These are phyloP conservation scores for Blastomyces gilchristii DNA, from an alignment of 2,329 filamentous ascomycete genomes.

Conservation along the genomic window DNA sequence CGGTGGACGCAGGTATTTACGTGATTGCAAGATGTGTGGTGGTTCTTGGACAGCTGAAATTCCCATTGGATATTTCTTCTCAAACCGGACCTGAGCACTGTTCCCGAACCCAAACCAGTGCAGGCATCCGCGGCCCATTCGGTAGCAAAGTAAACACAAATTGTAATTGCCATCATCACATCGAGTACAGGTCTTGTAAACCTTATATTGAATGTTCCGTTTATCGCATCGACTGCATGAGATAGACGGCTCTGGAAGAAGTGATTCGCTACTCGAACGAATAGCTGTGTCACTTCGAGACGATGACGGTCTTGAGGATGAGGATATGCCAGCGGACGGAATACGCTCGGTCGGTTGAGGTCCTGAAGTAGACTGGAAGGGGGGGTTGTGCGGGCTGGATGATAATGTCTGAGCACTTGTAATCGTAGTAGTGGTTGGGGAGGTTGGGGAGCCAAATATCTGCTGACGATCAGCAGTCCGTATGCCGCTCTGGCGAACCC, in stretches of 20 bases:
- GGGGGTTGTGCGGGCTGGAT: neutral
- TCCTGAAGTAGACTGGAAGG: neutral
- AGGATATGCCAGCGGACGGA: slow-evolving; percentile 11
- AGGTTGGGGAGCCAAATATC: slow-evolving; percentile 5
- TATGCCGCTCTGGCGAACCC: slow-evolving; percentile 1
- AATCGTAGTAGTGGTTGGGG: neutral
- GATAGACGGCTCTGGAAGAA: slow-evolving; percentile 61
- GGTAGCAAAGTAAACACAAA: slow-evolving; percentile 73
- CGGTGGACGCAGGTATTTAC: slow-evolving; percentile 26
- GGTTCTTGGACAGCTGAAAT: slow-evolving; percentile 32
- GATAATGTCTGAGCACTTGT: neutral
- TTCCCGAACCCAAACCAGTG: slow-evolving; percentile 85
- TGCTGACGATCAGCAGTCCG: neutral
- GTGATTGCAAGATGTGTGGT: slow-evolving; percentile 43
- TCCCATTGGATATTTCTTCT: slow-evolving; percentile 37
- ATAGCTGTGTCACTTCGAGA: slow-evolving; percentile 24
- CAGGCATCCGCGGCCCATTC: slow-evolving; percentile 62
- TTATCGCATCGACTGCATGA: slow-evolving; percentile 62
- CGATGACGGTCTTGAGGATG: slow-evolving; percentile 24
- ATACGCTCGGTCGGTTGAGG: slow-evolving; percentile 2
- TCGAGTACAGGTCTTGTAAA: slow-evolving; percentile 70
- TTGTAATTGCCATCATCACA: slow-evolving; percentile 66
- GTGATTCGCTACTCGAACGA: slow-evolving; percentile 17
- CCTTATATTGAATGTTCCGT: slow-evolving; percentile 66
- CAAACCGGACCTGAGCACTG: slow-evolving; percentile 58